Evolutionary conservation across 2,329 filamentous ascomycete genomes (phyloP).

Genomic region (Ambrosiella cleistominuta): DNA sequence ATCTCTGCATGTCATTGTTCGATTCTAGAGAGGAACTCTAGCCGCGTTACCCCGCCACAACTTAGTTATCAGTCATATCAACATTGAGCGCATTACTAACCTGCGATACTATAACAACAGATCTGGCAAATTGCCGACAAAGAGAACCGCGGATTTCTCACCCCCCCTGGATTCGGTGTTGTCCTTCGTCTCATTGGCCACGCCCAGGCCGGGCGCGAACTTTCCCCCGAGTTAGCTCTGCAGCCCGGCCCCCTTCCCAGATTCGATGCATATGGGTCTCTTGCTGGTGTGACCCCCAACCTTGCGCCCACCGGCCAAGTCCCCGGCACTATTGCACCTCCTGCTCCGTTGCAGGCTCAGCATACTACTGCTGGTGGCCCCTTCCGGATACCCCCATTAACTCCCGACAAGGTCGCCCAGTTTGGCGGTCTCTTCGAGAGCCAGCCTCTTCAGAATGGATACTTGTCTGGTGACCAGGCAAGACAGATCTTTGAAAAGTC

Average conservation of each 20-base stretch:
- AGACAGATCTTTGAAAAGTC: slow-evolving; percentile 94
- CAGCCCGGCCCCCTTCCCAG: slow-evolving; percentile 77
- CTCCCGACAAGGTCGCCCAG: slow-evolving; percentile 74
- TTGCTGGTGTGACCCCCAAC: slow-evolving; percentile 19
- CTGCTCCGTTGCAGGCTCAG: slow-evolving; percentile 35
- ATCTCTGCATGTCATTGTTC: background rate
- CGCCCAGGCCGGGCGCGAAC: slow-evolving; percentile 73
- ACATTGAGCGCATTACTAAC: background rate
- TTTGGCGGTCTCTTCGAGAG: slow-evolving; percentile 84
- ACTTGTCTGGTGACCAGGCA: slow-evolving; percentile 70
- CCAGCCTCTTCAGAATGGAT: slow-evolving; percentile 56
- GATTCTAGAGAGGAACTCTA: no score
- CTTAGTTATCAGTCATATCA: no score
- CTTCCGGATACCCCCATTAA: slow-evolving; percentile 75
- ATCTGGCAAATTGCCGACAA: slow-evolving; percentile 99
- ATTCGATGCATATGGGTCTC: slow-evolving; percentile 56
- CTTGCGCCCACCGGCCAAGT: slow-evolving; percentile 15
- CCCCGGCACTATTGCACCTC: slow-evolving; percentile 22
- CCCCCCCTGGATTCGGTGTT: slow-evolving; percentile 80
- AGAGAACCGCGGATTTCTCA: slow-evolving; percentile 88
- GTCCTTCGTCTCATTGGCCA: slow-evolving; percentile 90
- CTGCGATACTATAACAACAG: slow-evolving; percentile 25
- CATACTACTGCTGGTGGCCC: slow-evolving; percentile 41
- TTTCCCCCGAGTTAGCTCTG: slow-evolving; percentile 63
- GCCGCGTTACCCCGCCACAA: no score